These are phyloP conservation scores for Sergeia podlipaevii DNA, from an alignment of 208 protist genomes.

Conservation along the genomic window DNA sequence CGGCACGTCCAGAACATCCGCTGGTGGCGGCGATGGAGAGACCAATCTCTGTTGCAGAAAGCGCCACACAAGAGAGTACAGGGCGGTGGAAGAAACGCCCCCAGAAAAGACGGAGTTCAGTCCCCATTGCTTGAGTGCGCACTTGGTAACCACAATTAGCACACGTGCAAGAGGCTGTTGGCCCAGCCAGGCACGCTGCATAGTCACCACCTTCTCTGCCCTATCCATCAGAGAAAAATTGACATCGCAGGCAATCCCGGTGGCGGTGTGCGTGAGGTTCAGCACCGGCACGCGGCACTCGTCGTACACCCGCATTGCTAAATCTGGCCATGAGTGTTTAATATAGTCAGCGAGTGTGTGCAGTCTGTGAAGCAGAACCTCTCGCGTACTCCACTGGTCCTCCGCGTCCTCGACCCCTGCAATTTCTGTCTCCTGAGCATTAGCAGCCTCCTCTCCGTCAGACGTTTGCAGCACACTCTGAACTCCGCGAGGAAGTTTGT, in stretches of 20 bases:
- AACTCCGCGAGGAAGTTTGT: too few relatives aligned
- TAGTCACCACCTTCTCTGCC: slow-evolving; percentile 21
- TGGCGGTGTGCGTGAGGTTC: slow-evolving; percentile 25
- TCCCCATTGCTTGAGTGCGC: slow-evolving; percentile 49
- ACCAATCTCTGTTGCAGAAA: too few relatives aligned
- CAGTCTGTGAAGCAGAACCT: neutral
- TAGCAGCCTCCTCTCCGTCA: too few relatives aligned
- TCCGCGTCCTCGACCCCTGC: too few relatives aligned
- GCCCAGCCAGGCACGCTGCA: slow-evolving; percentile 38
- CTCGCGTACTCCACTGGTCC: neutral
- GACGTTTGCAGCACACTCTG: too few relatives aligned
- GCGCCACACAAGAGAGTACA: slow-evolving; percentile 56
- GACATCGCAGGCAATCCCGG: slow-evolving; percentile 35
- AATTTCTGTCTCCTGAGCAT: too few relatives aligned
- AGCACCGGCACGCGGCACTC: slow-evolving; percentile 49
- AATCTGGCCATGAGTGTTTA: too few relatives aligned
- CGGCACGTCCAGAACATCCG: too few relatives aligned
- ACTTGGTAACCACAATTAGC: slow-evolving; percentile 59
- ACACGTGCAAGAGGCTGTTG: slow-evolving; percentile 7
- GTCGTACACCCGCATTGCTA: slow-evolving; percentile 33
- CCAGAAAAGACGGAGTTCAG: slow-evolving; percentile 47
- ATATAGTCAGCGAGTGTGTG: too few relatives aligned
- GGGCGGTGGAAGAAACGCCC: slow-evolving; percentile 46
- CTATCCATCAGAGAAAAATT: slow-evolving; percentile 23
- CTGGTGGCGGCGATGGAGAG: too few relatives aligned